Evolutionary conservation across 768 basidiomycete species (phyloP), one percentile per base, ranked within the genome.

Genomic region (Boletus fagicola): DNA sequence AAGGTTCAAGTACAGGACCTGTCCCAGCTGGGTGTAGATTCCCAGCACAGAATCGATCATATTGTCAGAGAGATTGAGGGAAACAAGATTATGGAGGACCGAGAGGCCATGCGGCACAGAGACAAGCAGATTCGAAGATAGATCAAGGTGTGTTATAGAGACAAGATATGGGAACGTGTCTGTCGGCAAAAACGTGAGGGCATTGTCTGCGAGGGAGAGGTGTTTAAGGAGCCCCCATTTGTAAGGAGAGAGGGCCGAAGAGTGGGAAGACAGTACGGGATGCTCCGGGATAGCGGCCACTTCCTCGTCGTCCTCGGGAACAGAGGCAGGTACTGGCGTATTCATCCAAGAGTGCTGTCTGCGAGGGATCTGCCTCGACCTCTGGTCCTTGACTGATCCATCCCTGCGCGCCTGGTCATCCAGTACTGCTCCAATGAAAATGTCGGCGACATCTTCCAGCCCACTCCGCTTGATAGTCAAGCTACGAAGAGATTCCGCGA

Each of bases 41-140:
- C 91, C 90, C 5, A 94, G 82, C 18, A 98, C 88, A 18, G 95
- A 94, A 70, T 96, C 94, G 63, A 99, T 94, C 84, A 99, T 92
- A 76, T 99, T 99, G 72, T 95, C 90, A 16, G 91, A 81, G n/a
- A 99, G 83, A 73, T 97, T 95, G 64, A 99, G 86, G n/a, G 90
- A 91, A 53, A 85, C 73, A 51, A 99, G 88, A 60, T 87, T 89
- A 66, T 86, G 83, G 24, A 99, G 82, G 6, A 77, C 68, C 16
- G 85, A 81, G 33, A 96, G 80, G 22, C 87, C 89, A 2, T 87
- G 71, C 1, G 94, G 94, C n/a, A 95, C 81, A 31, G 92, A 89
- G 42, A 94, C 85, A 46, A 98, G 83, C 18, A 97, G 83, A 70
- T 97, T 97, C 42, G 90, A 90, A 20, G 94, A 94, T 42, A 96